Evolutionary conservation across 768 basidiomycete genomes (phyloP).

Genomic region (Mycena polygramma): DNA sequence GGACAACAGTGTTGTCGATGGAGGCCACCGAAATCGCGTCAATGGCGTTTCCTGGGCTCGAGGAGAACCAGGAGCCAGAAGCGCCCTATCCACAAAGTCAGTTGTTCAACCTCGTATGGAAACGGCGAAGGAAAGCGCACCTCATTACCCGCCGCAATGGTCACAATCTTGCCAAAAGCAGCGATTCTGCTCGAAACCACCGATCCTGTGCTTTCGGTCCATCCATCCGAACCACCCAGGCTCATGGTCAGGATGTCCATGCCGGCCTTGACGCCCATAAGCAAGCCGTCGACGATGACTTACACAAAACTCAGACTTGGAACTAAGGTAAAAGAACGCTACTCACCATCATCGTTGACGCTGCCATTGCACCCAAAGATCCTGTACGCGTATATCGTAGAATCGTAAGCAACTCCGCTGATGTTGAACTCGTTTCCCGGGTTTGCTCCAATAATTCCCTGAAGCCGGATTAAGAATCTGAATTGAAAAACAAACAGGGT

Average conservation of each 20-base stretch:
- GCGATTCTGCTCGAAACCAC: constrained; percentile 74
- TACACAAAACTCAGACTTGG: background rate
- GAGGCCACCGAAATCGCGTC: constrained; percentile 71
- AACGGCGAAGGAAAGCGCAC: constrained; percentile 37
- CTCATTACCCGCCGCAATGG: constrained; percentile 72
- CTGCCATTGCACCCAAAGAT: constrained; percentile 72
- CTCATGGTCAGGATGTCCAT: constrained; percentile 76
- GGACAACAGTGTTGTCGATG: constrained; percentile 69
- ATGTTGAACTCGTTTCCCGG: constrained; percentile 74
- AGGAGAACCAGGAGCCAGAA: constrained; percentile 73
- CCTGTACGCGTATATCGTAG: constrained; percentile 66
- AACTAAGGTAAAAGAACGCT: background rate
- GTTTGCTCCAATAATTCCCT: constrained; percentile 74
- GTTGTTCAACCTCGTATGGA: background rate
- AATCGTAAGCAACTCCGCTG: constrained; percentile 76
- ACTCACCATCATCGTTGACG: constrained; percentile 66
- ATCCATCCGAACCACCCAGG: constrained; percentile 73
- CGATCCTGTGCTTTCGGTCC: constrained; percentile 67
- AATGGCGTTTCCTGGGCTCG: constrained; percentile 64
- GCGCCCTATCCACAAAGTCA: constrained; percentile 51
- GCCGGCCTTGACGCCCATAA: constrained; percentile 64
- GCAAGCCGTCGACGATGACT: constrained; percentile 63
- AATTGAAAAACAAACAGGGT: background rate
- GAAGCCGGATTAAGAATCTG: constrained; percentile 41
- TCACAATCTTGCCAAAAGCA: constrained; percentile 69